Conservation (phyloP, 148 eudicot genomes). For the Rhododendron kiyosumense region DNA sequence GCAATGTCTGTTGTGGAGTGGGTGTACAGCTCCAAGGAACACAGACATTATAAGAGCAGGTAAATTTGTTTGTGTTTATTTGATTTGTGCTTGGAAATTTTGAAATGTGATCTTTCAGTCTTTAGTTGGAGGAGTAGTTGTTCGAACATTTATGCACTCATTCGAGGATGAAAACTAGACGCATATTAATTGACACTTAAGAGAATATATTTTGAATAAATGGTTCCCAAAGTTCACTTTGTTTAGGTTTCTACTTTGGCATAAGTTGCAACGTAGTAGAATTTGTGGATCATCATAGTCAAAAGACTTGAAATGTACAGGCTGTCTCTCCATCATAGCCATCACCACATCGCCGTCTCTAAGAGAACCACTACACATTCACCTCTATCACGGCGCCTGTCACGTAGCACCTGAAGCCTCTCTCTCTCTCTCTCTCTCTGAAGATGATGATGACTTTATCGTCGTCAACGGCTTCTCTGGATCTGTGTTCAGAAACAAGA, state of each 20-base stretch:
- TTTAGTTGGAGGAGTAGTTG: background rate
- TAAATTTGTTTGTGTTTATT: slow-evolving; percentile 12
- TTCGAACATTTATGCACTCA: background rate
- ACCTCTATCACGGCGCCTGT: background rate
- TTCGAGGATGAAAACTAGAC: background rate
- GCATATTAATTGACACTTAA: background rate
- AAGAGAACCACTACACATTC: background rate
- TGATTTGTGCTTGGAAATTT: background rate
- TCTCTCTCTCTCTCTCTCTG: no score
- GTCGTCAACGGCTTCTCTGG: background rate
- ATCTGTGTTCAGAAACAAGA: background rate
- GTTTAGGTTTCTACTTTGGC: background rate
- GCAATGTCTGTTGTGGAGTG: slow-evolving; percentile 81
- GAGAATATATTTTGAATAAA: background rate
- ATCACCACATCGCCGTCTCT: background rate
- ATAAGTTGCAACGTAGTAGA: background rate
- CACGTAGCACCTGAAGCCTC: background rate
- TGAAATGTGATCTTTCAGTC: background rate
- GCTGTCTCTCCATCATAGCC: background rate
- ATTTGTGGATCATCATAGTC: background rate
- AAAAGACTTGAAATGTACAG: background rate
- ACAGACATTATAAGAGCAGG: slow-evolving; percentile 75
- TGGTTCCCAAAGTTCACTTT: background rate
- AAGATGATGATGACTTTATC: background rate
- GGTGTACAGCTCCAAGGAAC: slow-evolving; percentile 71